Evolutionary conservation across 192 early-diverging fungal species (phyloP).

Genomic region (Coemansia sp.): DNA sequence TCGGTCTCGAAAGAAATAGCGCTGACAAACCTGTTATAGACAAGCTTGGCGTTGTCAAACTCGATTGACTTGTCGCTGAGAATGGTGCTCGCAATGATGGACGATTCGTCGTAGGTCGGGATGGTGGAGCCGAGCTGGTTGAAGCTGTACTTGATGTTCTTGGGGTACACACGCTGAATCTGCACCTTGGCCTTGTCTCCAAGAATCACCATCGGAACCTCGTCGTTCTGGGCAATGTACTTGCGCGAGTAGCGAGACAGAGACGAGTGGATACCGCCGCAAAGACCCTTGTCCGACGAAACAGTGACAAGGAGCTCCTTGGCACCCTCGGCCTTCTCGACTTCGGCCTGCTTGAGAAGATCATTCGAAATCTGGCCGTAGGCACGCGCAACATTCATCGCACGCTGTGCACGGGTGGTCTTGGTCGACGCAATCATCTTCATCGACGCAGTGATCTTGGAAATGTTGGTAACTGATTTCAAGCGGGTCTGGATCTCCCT

Average conservation of each 20-base stretch:
- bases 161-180: slow-evolving; percentile 72
- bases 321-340: slow-evolving; percentile 62
- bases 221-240: slow-evolving; percentile 58
- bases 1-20: slow-evolving; percentile 91
- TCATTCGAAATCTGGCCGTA: slow-evolving; percentile 60
- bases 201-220: slow-evolving; percentile 67
- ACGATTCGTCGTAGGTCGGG: slow-evolving; percentile 88
- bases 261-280: slow-evolving; percentile 97
- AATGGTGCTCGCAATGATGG: slow-evolving; percentile 78
- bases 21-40: slow-evolving; percentile 94
- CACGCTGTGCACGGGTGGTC: slow-evolving; percentile 80
- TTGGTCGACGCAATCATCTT: slow-evolving; percentile 99
- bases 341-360: slow-evolving; percentile 63
- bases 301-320: slow-evolving; percentile 76
- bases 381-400: slow-evolving; percentile 82
- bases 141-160: slow-evolving; percentile 83
- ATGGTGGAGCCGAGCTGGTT: slow-evolving; percentile 88
- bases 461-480: slow-evolving; percentile 97
- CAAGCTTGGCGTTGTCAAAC: slow-evolving; percentile 73
- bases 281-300: slow-evolving; percentile 97
- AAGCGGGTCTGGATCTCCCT: slow-evolving; percentile 93
- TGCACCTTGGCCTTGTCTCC: slow-evolving; percentile 95
- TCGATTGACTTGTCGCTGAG: slow-evolving; percentile 57
- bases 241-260: slow-evolving; percentile 81
- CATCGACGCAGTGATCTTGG: slow-evolving; percentile 99